phyloP scores from a whole-genome alignment of 495 filamentous ascomycete genomes.

The Barbatosphaeria neglecta region DNA sequence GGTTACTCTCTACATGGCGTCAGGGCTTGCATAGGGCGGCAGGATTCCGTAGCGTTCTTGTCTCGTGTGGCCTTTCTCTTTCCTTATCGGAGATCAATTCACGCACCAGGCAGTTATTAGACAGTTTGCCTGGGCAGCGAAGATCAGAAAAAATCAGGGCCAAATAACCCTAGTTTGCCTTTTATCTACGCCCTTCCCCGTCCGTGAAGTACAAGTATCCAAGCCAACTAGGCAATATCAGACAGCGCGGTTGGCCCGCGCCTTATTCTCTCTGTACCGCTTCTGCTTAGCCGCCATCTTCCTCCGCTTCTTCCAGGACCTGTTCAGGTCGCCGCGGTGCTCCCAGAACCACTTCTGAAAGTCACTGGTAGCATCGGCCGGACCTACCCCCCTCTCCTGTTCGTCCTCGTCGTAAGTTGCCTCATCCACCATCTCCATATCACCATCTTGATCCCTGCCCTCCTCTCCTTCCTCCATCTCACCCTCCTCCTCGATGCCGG shows the following conservation, averaged over 20 bases:
- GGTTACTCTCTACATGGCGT: no score
- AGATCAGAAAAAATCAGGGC: no score
- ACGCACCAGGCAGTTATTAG: no score
- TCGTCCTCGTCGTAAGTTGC: slow-evolving; percentile 2
- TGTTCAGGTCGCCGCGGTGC: slow-evolving; percentile 75
- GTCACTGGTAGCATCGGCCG: slow-evolving; percentile 32
- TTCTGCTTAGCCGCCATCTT: slow-evolving; percentile 75
- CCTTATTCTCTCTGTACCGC: slow-evolving; percentile 72
- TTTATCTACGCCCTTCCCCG: no score
- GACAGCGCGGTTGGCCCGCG: slow-evolving; percentile 34
- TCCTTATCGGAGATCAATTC: no score
- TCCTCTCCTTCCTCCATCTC: slow-evolving; percentile 19
- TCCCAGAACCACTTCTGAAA: slow-evolving; percentile 93
- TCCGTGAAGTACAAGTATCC: no score
- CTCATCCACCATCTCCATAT: slow-evolving; percentile 23
- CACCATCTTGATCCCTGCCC: slow-evolving; percentile 7
- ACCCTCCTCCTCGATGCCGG: slow-evolving; percentile 27
- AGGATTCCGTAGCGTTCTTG: no score
- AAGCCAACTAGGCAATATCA: not conserved
- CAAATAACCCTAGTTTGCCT: no score
- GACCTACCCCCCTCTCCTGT: not conserved
- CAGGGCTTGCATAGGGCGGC: no score
- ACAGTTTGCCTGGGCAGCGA: no score
- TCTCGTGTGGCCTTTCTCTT: no score
- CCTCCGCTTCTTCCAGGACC: slow-evolving; percentile 79